Base-by-base conservation (phyloP, 345 rosid species). In the Moricandia moricandioides region DNA sequence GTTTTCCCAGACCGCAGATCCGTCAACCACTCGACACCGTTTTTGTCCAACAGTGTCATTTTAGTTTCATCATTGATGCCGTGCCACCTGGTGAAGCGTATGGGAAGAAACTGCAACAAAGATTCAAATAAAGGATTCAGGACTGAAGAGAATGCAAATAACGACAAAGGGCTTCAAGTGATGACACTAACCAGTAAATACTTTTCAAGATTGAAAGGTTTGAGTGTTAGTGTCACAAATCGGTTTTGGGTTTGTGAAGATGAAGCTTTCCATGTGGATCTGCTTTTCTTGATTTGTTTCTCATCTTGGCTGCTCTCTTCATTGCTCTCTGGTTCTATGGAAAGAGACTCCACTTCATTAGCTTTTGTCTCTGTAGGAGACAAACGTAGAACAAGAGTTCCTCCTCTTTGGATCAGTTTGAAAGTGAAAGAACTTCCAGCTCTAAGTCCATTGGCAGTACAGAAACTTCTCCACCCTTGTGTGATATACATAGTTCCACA, bases 401-500 rank as follows among this genome's bases (percentile, higher is more conserved):
- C 6, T 68, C 43, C 55, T 35, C 43, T 34, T 34, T 49, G 6
- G 11, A 34, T 49, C 33, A 75, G 24, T 60, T 16, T 75, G 24
- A 75, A 67, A 67, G 62, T 75, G 55, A 5, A 17, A 29, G 1
- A 21, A 74, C n/a, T 35, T 47, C 72, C 67, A 31, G 13, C 61
- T 34, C 0, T 34, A 39, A 74, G 52, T 8, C 72, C 21, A 74
- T 67, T 74, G 1, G 18, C 60, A n/a, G 11, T 2, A 67, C 73
- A 68, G 12, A 75, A 76, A 30, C 63, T 62, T 39, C 7, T 52
- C 74, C 79, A 76, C 3, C 79, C 69, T 62, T 13, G 1, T 37
- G 12, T 52, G 4, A 76, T 13, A 29, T 69, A 76, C 11, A 9
- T 3, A 9, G 4, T 27, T 37, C 56, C 45, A 31, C 64, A 26